Base-by-base conservation (phyloP, 2,329 filamentous ascomycete genomes). In the Colletotrichum chrysophilum region DNA sequence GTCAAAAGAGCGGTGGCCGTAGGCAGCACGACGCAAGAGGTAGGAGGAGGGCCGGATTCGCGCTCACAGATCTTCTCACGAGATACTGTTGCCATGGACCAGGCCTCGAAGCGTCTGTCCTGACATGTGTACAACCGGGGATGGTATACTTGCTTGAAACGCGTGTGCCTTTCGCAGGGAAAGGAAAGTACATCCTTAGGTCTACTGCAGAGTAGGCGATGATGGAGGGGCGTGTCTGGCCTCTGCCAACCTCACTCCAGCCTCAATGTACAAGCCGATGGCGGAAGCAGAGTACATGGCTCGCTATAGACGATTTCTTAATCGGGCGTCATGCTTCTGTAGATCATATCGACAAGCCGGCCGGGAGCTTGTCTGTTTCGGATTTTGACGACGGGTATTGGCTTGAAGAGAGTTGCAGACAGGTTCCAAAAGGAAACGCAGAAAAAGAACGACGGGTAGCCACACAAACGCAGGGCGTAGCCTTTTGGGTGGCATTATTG, bases 1-100 rank as follows among this genome's bases (percentile, higher is more conserved):
- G 65, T 55, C 74, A 69, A 74, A 76, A 76, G 70, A 76, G 74
- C 74, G 74, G 74, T 76, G 74, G 70, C 36, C 74, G n/a, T 69
- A 58, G 64, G 65, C 64, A 74, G 48, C 58, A 48, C 36, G 43
- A 60, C 56, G 58, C 38, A 64, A 64, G 43, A 30, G 56, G 48
- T 62, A 52, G 36, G 55, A n/a, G 62, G 68, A 67, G 74, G 74
- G 65, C 48, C 16, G 65, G 58, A 60, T 65, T 65, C 43, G 48
- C 60, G 65, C 74, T 76, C 74, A 74, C 74, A 70, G 74, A 73
- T 48, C 64, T 76, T 62, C 56, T 70, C 30, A 58, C 24, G 58
- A 65, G 60, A 68, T 48, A 48, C 48, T 55, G 61, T 71, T 61
- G 58, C 56, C 70, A 76, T 76, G 74, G 70, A 64, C 43, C 65